These are phyloP conservation scores for Puccinia novopanici DNA, from an alignment of 1,284 basidiomycete genomes.

Conservation along the genomic window DNA sequence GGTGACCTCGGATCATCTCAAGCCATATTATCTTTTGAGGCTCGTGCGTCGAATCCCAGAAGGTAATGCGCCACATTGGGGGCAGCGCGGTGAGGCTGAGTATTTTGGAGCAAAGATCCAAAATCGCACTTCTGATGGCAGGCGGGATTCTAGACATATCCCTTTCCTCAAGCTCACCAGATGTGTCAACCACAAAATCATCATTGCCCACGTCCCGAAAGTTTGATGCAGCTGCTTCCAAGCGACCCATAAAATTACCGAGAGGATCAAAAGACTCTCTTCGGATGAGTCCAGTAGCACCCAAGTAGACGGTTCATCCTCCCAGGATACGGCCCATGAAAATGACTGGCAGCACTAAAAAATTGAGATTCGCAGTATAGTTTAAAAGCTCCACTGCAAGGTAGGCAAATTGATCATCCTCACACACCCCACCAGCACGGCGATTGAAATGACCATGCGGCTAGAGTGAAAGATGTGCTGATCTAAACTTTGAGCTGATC, in stretches of 20 bases:
- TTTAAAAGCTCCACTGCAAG: conserved; percentile 78
- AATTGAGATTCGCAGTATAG: conserved; percentile 66
- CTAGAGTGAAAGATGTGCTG: conserved; percentile 75
- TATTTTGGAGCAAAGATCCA: conserved; percentile 84
- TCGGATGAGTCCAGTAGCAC: conserved; percentile 76
- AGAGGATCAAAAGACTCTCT: conserved; percentile 83
- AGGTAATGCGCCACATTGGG: conserved; percentile 89
- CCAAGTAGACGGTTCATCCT: conserved; percentile 69
- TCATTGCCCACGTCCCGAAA: conserved; percentile 57
- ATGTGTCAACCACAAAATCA: conserved; percentile 53
- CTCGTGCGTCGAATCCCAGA: conserved; percentile 70
- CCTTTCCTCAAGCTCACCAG: conserved; percentile 63
- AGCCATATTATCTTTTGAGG: conserved; percentile 60
- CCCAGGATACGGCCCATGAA: conserved; percentile 64
- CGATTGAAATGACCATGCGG: conserved; percentile 78
- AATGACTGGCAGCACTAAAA: conserved; percentile 65
- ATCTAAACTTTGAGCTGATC: conserved; percentile 68
- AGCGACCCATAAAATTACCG: conserved; percentile 72
- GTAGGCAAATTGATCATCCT: conserved; percentile 71
- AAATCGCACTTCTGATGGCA: conserved; percentile 74
- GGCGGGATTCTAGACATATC: conserved; percentile 66
- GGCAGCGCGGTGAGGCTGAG: conserved; percentile 67
- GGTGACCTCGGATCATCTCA: conserved; percentile 66
- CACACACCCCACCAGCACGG: conserved; percentile 75
- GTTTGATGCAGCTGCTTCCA: conserved; percentile 63